Conservation (phyloP, 2,329 filamentous ascomycete genomes). For the Pestalotiopsis sp. region DNA sequence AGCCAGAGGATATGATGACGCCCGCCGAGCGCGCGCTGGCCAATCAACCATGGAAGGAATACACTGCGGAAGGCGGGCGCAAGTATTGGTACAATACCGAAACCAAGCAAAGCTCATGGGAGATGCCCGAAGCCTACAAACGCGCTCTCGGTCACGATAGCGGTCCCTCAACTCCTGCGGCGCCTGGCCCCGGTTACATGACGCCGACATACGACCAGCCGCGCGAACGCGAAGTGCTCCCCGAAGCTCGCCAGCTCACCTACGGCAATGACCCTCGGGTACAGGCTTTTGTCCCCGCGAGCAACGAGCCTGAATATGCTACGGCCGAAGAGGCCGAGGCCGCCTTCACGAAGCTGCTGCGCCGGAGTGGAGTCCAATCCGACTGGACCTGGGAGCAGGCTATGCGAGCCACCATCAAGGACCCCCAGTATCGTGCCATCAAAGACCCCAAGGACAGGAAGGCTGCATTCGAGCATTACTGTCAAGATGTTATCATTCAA, state of each 20-base stretch:
- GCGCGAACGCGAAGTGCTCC: constrained; percentile 38
- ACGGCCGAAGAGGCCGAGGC: constrained; percentile 86
- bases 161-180: constrained; percentile 43
- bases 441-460: constrained; percentile 91
- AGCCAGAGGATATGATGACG: constrained; percentile 86
- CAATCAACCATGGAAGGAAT: constrained; percentile 90
- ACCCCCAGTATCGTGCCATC: constrained; percentile 89
- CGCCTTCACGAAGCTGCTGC: constrained; percentile 88
- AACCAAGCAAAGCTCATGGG: constrained; percentile 91
- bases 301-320: constrained; percentile 74
- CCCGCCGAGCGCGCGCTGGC: constrained; percentile 79
- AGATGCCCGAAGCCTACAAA: constrained; percentile 84
- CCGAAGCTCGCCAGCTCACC: constrained; percentile 59
- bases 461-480: constrained; percentile 92
- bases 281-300: constrained; percentile 62
- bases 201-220: constrained; percentile 27
- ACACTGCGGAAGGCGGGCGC: constrained; percentile 79
- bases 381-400: constrained; percentile 94
- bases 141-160: constrained; percentile 64
- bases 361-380: constrained; percentile 79
- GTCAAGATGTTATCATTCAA: constrained; percentile 82
- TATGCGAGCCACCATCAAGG: constrained; percentile 81
- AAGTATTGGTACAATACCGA: constrained; percentile 97
- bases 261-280: constrained; percentile 56
- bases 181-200: constrained; percentile 39